Base-by-base conservation (phyloP, 2,329 filamentous ascomycete species). In the Remersonia thermophila region DNA sequence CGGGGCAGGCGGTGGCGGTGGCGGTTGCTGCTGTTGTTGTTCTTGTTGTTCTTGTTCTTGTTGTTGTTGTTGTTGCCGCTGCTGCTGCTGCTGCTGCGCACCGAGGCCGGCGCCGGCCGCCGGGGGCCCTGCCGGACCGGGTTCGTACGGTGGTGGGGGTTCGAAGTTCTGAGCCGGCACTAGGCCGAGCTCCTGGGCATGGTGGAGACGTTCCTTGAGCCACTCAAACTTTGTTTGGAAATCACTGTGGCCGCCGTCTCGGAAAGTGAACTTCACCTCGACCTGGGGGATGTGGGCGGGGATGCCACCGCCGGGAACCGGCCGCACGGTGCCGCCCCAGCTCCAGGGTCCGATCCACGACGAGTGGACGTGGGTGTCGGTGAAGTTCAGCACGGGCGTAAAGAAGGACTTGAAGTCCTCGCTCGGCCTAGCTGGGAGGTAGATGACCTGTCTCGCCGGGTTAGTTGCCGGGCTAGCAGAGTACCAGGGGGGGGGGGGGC, bases 341-440 rank as follows among this genome's bases (percentile, higher is more conserved):
- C 83, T 80, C 66, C 93, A 95, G 4, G 85, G 80, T 14, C 89
- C 87, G 57, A 94, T 93, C 67, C 87, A 93, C 25, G 89, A 87
- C 3, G 87, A 83, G 23, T 80, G 77, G 42, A 93, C 82, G 52
- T 83, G 83, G 6, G 82, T 82, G 58, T 96, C 89, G 58, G 83
- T 75, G 30, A 93, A 73, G 55, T 89, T 87, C 45, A 94, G 71
- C 42, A 95, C 81, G 28, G 87, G 87, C 0, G 81, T 78, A 29
- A 85, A 85, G 60, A 96, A 95, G 33, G 86, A 94, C 56, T 89
- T 78, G 54, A 95, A 74, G 35, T 74, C 60, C 36, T 69, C 63
- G 13, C 79, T 82, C 4, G 78, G 70, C 39, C 75, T 71, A 36
- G 75, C 65, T 13, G 89, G 86, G 12, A 96, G 74, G 57, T 94